Base-by-base conservation (phyloP, 805 yeast species). In the Yamadazyma takamatsuzukensis region DNA sequence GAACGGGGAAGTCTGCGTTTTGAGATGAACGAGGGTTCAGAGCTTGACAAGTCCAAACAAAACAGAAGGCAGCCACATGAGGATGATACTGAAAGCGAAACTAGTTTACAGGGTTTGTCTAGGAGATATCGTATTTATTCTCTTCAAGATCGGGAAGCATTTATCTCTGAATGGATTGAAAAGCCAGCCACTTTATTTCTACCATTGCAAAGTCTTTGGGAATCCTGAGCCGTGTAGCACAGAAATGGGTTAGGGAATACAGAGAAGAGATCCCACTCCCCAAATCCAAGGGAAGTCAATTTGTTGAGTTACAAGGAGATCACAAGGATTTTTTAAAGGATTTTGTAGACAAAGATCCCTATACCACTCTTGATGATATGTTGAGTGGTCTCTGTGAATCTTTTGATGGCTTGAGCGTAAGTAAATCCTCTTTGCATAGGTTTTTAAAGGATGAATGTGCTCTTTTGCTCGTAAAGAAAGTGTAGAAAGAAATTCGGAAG, bases 361-460 rank as follows among this genome's bases (percentile, higher is more conserved):
- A 38, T 18, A 11, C 39, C 8, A 29, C 36, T 29, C 29, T 39
- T 21, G 29, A 23, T 11, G 39, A 34, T 27, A 31, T 32, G 27
- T 32, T 33, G 33, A 29, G 24, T 13, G 27, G 23, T 6, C 23
- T 30, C 13, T 12, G 16, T 22, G 18, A 27, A 6, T 16, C 24
- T 7, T 34, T 38, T 25, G 18, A 17, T 19, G 36, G 26, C n/a
- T 22, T 37, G n/a, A 21, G 23, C 13, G 38, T 37, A 5, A 37
- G 41, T 21, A 27, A 30, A 15, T 30, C 30, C 15, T 17, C 33
- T 7, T 30, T 31, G 4, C 36, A 37, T 21, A 32, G 22, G 9
- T 33, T 37, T 15, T 33, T 37, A 33, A 37, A 33, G n/a, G 29
- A 36, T n/a, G 39, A 36, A 19, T 35, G 36, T 32, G 23, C 40